A percentile compares a stretch with the other conserved stretches of the same genome.
phyloP scores from a whole-genome alignment of 129 eudicot species.

The Logfia minima region DNA sequence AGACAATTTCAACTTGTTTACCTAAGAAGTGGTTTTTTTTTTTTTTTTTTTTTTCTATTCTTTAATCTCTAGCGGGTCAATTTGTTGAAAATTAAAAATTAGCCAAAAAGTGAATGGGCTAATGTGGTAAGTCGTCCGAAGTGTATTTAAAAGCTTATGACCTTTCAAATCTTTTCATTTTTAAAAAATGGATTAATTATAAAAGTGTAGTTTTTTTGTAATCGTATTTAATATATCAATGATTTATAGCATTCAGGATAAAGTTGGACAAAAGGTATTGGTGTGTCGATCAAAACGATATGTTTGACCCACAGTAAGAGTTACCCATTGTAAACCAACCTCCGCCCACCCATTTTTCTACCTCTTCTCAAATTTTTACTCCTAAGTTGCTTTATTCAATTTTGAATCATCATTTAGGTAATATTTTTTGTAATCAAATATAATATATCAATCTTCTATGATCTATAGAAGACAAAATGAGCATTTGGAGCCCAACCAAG shows the following conservation, averaged over 20 bases:
- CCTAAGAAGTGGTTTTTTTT: neutral
- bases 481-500: neutral
- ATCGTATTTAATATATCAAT: neutral
- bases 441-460: neutral
- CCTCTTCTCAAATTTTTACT: neutral
- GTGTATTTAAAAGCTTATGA: neutral
- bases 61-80: neutral
- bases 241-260: neutral
- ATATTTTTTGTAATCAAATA: neutral
- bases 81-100: neutral
- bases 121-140: neutral
- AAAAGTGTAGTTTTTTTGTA: neutral
- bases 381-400: neutral
- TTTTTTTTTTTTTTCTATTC: neutral
- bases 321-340: neutral
- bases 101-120: neutral
- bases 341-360: neutral
- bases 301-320: neutral
- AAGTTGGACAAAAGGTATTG: neutral
- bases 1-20: neutral
- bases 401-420: neutral
- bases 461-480: neutral
- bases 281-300: neutral
- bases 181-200: neutral
- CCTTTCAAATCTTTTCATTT: neutral